Evolutionary conservation across 306 rosid species (phyloP), one percentile per base, ranked within the genome.

Genomic region (Lathyrus aphaca): DNA sequence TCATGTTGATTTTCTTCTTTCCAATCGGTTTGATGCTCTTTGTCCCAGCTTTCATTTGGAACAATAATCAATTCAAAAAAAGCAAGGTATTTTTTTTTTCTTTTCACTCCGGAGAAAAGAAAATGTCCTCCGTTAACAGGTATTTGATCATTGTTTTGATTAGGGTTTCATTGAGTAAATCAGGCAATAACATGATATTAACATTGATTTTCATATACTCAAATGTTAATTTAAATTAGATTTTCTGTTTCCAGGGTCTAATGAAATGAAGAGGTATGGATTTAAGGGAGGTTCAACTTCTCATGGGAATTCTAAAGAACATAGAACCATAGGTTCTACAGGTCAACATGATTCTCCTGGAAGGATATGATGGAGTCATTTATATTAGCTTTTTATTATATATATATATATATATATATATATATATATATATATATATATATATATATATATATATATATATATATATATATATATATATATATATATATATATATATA

Each of bases 291-390:
- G 55, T 75, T 91, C 97, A 13, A 97, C 91, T 55, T 62, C 82
- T 72, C 97, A 91, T 40, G 99, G 99, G 72, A 76, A 85, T 15
- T 95, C 99, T 19, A 2, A 42, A 64, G 69, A 87, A 0, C 92
- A 89, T 75, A 84, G 96, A 71, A 74, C 78, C 38, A 5, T 7
- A 48, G 99, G 99, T 75, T 94, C 99, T 56, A 77, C 83, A 1
- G 97, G 99, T 62, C 88, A 78, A 77, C 74, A 87, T 74, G 76
- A 76, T 74, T 85, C 87, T 74, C 86, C 87, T 35, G 96, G 97
- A 77, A 95, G 35, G 96, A 97, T 91, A 39, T 43, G 78, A 64
- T 44, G 17, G 29, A 62, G 66, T 71, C 71, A 35, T 50, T 70
- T 53, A 25, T 38, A 49, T 38, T 59, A 17, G 16, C 69, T 59